A percentile compares a stretch with the other conserved stretches of the same genome.
These are phyloP conservation scores for Pascua sp. DNA, from an alignment of 1,284 basidiomycete species.

Conservation along the genomic window DNA sequence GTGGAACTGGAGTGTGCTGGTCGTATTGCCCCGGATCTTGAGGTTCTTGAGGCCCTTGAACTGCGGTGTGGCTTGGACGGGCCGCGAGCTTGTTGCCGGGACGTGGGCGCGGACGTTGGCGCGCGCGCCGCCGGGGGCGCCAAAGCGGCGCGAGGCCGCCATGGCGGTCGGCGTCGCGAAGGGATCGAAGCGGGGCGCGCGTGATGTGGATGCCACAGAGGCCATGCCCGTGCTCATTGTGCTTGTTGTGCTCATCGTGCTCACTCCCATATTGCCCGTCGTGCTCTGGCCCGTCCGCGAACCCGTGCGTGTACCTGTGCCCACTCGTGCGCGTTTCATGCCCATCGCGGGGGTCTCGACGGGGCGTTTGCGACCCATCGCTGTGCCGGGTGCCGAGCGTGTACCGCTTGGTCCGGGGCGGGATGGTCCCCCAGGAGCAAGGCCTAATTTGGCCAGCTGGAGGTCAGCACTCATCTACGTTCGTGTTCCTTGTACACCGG, in stretches of 20 bases:
- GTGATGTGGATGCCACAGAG: neutral
- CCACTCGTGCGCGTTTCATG: too few species aligned
- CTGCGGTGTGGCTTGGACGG: too few species aligned
- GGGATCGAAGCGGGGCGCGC: neutral
- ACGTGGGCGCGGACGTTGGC: slow-evolving; percentile 1
- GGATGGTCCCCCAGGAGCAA: slow-evolving; percentile 16
- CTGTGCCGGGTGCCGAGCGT: slow-evolving; percentile 1
- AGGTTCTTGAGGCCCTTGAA: too few species aligned
- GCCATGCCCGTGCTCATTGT: neutral
- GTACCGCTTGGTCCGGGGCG: slow-evolving; percentile 9
- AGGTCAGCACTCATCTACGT: neutral
- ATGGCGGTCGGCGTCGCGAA: slow-evolving; percentile 5
- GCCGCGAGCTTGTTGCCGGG: too few species aligned
- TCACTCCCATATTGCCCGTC: too few species aligned
- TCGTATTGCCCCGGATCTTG: too few species aligned
- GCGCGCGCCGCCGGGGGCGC: slow-evolving; percentile 8
- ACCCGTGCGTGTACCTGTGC: too few species aligned
- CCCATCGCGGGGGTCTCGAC: too few species aligned
- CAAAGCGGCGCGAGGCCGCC: slow-evolving; percentile 1
- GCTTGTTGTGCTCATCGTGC: neutral
- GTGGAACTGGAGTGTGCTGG: too few species aligned
- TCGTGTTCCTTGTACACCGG: too few species aligned
- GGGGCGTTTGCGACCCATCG: too few species aligned
- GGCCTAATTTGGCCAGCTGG: slow-evolving; percentile 26
- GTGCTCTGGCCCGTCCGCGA: too few species aligned